These are phyloP conservation scores for Corymbia maculata DNA, from an alignment of 345 rosid species.

Conservation along the genomic window DNA sequence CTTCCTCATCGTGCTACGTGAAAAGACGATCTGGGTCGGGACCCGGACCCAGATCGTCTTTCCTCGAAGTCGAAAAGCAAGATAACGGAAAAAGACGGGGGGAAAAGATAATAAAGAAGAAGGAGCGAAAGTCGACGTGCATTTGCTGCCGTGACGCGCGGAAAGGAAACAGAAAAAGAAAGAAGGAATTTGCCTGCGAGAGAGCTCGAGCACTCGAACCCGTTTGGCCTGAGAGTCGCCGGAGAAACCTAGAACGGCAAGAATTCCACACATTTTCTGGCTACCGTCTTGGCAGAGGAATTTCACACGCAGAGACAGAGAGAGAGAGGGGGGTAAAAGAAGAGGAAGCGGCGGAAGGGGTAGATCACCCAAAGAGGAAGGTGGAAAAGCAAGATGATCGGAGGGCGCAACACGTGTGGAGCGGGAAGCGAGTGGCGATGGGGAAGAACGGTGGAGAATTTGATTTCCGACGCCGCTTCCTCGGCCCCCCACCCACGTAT, in stretches of 20 bases:
- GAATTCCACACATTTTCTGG: slow-evolving; percentile 78
- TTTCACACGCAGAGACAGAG: neutral
- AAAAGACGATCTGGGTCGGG: neutral
- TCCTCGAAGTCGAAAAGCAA: neutral
- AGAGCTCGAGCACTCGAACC: slow-evolving; percentile 96
- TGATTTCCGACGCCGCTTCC: neutral
- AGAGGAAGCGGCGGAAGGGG: neutral
- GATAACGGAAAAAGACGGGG: neutral
- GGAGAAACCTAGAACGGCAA: slow-evolving; percentile 89
- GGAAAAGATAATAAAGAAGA: neutral
- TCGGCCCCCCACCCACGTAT: neutral
- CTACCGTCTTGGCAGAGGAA: neutral
- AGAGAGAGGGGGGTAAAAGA: neutral
- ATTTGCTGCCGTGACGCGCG: neutral
- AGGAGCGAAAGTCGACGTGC: neutral
- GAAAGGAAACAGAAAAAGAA: neutral
- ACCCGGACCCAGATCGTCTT: neutral
- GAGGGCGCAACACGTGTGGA: neutral
- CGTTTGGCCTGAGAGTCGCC: slow-evolving; percentile 91
- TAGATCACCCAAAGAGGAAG: neutral
- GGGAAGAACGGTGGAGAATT: neutral
- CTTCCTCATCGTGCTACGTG: neutral
- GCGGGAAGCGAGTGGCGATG: neutral
- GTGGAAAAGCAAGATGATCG: neutral
- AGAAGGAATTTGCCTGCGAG: slow-evolving; percentile 64